Conservation (phyloP, 2,329 filamentous ascomycete species). For the Hawksworthiomyces lignivorus region DNA sequence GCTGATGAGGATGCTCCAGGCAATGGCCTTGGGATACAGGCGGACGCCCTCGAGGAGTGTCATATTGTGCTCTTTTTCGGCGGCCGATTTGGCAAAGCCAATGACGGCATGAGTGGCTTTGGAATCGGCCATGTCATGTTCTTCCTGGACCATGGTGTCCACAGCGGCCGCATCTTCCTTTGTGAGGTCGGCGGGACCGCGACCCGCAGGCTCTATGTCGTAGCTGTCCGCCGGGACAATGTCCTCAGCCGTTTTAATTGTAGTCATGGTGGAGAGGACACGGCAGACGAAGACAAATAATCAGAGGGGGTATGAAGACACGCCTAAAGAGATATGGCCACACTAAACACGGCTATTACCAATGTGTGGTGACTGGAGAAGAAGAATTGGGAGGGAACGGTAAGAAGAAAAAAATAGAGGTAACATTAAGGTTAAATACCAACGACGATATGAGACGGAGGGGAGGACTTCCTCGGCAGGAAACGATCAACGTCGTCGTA, state of each 20-base stretch:
- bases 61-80: slow-evolving; percentile 61
- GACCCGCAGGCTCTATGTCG: background rate
- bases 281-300: background rate
- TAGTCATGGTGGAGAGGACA: slow-evolving; percentile 4
- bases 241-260: background rate
- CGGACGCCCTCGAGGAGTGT: slow-evolving; percentile 67
- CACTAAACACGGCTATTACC: background rate
- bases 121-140: slow-evolving; percentile 5
- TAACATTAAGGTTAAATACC: no score
- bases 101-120: slow-evolving; percentile 22
- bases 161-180: slow-evolving; percentile 1
- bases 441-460: no score
- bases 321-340: background rate
- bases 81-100: slow-evolving; percentile 40
- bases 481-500: no score
- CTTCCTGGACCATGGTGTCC: background rate
- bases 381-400: background rate
- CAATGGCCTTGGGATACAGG: slow-evolving; percentile 80
- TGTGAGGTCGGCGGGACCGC: background rate
- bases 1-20: slow-evolving; percentile 79
- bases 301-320: background rate
- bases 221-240: no score
- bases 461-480: no score
- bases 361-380: background rate
- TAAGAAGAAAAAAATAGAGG: background rate